Conservation (phyloP, 106 monocot genomes). For the Hemerocallis citrina region DNA sequence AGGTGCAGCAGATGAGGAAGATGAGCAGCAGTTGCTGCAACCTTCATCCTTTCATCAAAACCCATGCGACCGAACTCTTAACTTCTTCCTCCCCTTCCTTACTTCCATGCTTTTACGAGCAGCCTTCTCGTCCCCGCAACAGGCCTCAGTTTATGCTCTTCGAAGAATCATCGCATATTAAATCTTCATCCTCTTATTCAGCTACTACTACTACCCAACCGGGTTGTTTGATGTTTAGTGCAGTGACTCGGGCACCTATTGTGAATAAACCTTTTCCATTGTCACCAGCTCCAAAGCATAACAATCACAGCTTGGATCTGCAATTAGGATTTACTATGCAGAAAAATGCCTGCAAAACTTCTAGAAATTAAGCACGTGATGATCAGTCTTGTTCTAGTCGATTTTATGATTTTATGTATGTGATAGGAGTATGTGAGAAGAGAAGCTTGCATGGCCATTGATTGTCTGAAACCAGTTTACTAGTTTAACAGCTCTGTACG, state of each 20-base stretch:
- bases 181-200: too few species aligned
- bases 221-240: too few species aligned
- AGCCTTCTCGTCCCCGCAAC: background rate
- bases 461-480: too few species aligned
- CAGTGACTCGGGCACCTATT: background rate
- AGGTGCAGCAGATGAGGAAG: constrained; percentile 39
- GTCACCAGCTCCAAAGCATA: background rate
- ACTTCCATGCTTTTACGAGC: constrained; percentile 17
- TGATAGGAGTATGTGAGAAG: too few species aligned
- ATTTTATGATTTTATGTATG: too few species aligned
- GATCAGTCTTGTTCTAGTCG: too few species aligned
- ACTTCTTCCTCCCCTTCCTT: background rate
- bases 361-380: too few species aligned
- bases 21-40: constrained; percentile 15
- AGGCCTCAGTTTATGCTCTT: constrained; percentile 13
- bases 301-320: constrained; percentile 7
- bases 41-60: constrained; percentile 40
- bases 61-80: constrained; percentile 13
- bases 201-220: too few species aligned
- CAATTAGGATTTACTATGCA: constrained; percentile 7
- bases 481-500: too few species aligned
- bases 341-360: background rate
- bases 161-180: too few species aligned
- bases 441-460: too few species aligned
- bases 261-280: background rate